phyloP scores from a whole-genome alignment of 1,139 yeast species.

The Trichomonascaceae sp. region DNA sequence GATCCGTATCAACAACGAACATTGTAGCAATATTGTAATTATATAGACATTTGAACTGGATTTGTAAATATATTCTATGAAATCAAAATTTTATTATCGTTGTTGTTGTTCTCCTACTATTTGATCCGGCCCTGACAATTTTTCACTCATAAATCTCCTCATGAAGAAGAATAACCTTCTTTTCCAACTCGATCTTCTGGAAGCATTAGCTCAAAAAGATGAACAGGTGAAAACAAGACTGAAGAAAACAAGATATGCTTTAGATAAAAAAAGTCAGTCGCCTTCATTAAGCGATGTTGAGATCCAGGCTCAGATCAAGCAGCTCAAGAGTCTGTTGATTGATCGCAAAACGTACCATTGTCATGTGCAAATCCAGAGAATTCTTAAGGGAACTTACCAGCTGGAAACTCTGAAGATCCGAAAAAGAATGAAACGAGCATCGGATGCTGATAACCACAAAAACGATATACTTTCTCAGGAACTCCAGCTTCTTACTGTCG shows the following conservation, averaged over 20 bases:
- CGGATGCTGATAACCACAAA: slow-evolving; percentile 16
- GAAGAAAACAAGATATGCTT: slow-evolving; percentile 11
- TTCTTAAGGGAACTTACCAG: slow-evolving; percentile 28
- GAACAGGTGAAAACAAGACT: slow-evolving; percentile 23
- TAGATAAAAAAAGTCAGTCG: slow-evolving; percentile 2
- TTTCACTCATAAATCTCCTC: neutral
- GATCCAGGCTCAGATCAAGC: slow-evolving; percentile 19
- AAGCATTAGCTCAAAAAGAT: slow-evolving; percentile 16
- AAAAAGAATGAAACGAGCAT: slow-evolving; percentile 24
- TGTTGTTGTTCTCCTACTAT: neutral
- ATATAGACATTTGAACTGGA: neutral
- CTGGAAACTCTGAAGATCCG: slow-evolving; percentile 31
- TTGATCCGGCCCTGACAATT: neutral
- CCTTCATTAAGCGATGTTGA: slow-evolving; percentile 10
- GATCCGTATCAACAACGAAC: slow-evolving; percentile 11
- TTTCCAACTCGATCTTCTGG: slow-evolving; percentile 35
- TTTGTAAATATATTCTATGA: neutral
- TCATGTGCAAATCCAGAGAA: slow-evolving; percentile 24
- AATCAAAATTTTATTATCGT: neutral
- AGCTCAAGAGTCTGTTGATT: slow-evolving; percentile 27
- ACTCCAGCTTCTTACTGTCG: slow-evolving; percentile 18
- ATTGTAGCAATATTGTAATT: slow-evolving; percentile 2
- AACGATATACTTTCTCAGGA: slow-evolving; percentile 24
- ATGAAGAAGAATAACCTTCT: slow-evolving; percentile 30
- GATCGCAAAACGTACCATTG: slow-evolving; percentile 32